Evolutionary conservation across 148 eudicot genomes (phyloP), one percentile per base, ranked within the genome.

Genomic region (Silene conica): DNA sequence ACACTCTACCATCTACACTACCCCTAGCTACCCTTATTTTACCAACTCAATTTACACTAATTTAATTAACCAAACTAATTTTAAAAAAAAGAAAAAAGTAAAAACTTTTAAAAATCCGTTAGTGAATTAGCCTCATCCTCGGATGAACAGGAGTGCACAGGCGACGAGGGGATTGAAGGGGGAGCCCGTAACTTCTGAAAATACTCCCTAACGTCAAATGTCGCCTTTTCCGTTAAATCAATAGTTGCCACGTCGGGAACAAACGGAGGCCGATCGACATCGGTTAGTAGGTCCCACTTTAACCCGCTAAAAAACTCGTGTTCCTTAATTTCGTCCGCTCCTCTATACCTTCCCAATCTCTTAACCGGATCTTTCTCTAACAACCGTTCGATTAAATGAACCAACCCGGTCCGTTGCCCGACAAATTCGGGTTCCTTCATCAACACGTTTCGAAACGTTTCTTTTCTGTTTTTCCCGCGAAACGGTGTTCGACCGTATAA

Each of bases 401-500:
- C 80, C 70, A 89, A 65, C 3, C 79, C 81, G 70, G 86, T 83
- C 59, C 82, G 86, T 60, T 76, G 78, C 0, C 98, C 98, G 3
- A 73, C 34, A 31, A 86, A 85, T 63, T 74, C 82, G 0, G 92
- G 91, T 25, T 19, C 71, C 65, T 77, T 80, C 73, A 75, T 60
- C 21, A 93, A 8, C 23, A 93, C 81, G 34, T 81, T 90, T 31
- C 78, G 73, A 48, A 83, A 93, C 65, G 98, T 93, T 28, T 91
- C 97, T 58, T 87, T 91, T 48, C 90, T 73, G 26, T 87, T 86
- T 64, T 70, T 83, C 65, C 98, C 98, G 0, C 85, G 85, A 77
- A 91, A 93, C 73, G 98, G 98, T 38, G 98, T 89, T 58, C 62
- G 82, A 0, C 98, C 98, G 72, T 93, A 89, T 26, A 89, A 22